A percentile compares a stretch with the other conserved stretches of the same genome.
Conservation (phyloP, 176 grass and related monocot genomes). For the Rhynchospora pubera region DNA sequence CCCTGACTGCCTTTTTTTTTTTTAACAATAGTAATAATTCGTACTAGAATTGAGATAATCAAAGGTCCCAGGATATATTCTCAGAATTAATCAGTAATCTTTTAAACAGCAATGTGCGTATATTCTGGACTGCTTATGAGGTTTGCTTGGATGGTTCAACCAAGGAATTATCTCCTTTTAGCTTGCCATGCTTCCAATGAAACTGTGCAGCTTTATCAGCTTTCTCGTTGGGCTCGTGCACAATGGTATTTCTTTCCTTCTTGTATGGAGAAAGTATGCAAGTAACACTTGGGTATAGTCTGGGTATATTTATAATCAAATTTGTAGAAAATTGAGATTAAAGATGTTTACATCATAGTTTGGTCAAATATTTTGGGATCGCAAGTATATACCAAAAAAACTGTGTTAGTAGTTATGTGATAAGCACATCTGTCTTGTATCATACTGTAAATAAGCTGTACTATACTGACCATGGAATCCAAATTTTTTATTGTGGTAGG, state of each 20-base stretch:
- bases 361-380: background rate
- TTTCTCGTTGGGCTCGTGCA: slow-evolving; percentile 57
- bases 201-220: slow-evolving; percentile 77
- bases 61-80: slow-evolving; percentile 2
- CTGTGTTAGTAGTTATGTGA: background rate
- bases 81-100: slow-evolving; percentile 3
- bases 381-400: background rate
- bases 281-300: background rate
- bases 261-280: background rate
- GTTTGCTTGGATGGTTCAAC: slow-evolving; percentile 89
- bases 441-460: background rate
- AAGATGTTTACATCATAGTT: background rate
- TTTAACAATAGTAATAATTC: background rate
- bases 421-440: background rate
- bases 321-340: background rate
- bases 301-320: background rate
- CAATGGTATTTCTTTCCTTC: slow-evolving; percentile 38
- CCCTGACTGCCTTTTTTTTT: background rate
- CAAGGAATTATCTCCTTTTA: slow-evolving; percentile 80
- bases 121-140: slow-evolving; percentile 81
- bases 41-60: background rate
- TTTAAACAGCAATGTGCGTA: slow-evolving; percentile 70
- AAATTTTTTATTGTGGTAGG: slow-evolving; percentile 19
- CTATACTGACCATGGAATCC: background rate
- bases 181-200: slow-evolving; percentile 78